These are phyloP conservation scores for Hawksworthiomyces lignivorus DNA, from an alignment of 2,329 filamentous ascomycete species.

Conservation along the genomic window DNA sequence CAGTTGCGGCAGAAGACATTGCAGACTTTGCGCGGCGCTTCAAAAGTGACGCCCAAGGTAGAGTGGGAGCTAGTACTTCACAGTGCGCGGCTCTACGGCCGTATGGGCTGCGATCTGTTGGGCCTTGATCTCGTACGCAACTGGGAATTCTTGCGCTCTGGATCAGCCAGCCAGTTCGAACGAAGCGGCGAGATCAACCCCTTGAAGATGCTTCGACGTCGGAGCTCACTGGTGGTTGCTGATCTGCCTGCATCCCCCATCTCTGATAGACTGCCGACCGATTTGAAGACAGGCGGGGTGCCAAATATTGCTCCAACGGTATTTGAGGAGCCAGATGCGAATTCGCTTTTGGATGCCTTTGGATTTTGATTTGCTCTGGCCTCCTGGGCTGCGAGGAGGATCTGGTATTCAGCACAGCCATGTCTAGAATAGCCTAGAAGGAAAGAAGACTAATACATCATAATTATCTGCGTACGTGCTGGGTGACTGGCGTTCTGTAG, in stretches of 20 bases:
- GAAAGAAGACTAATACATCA: too few species aligned
- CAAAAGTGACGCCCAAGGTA: conserved; percentile 66
- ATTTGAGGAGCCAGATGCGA: conserved; percentile 89
- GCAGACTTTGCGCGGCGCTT: conserved; percentile 78
- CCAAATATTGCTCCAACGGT: conserved; percentile 59
- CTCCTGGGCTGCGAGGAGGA: not conserved
- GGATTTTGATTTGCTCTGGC: conserved; percentile 54
- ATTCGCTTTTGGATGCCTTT: conserved; percentile 84
- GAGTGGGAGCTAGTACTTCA: conserved; percentile 89
- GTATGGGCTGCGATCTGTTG: conserved; percentile 88
- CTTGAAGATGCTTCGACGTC: conserved; percentile 58
- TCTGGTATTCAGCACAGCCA: too few species aligned
- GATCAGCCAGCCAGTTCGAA: conserved; percentile 22
- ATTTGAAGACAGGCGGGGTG: conserved; percentile 34
- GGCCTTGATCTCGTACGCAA: conserved; percentile 77
- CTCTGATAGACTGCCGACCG: conserved; percentile 23
- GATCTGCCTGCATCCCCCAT: conserved; percentile 50
- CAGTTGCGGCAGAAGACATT: conserved; percentile 75
- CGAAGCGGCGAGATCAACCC: conserved; percentile 52
- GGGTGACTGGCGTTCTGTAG: too few species aligned
- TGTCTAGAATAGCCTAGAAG: too few species aligned
- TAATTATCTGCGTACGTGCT: too few species aligned
- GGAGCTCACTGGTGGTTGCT: conserved; percentile 72
- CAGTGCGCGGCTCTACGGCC: conserved; percentile 74
- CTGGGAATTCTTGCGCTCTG: conserved; percentile 68